Conservation (phyloP, 1,284 basidiomycete species). For the Ustilago trichophora region DNA sequence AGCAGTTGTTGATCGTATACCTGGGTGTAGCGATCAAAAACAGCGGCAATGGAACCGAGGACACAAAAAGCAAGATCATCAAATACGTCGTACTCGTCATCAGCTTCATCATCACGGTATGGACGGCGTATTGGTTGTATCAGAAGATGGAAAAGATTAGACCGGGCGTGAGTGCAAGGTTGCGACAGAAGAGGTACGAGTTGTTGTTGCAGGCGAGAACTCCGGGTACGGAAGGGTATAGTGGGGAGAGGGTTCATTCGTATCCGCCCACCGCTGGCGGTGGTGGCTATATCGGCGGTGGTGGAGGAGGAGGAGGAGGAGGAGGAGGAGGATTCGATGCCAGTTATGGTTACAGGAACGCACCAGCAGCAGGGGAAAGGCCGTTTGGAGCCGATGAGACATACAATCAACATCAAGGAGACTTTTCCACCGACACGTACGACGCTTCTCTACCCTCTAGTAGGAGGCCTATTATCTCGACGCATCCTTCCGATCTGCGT, state of each 20-base stretch:
- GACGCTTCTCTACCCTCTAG: not conserved
- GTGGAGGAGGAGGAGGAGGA: no score
- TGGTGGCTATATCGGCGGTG: not conserved
- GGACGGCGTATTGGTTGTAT: slow-evolving; percentile 85
- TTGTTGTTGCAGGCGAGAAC: slow-evolving; percentile 42
- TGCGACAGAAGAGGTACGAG: slow-evolving; percentile 75
- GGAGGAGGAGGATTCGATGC: no score
- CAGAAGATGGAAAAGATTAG: slow-evolving; percentile 79
- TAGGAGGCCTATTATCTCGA: no score
- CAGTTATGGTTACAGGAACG: no score
- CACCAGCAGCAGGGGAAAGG: not conserved
- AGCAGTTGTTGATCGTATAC: slow-evolving; percentile 69
- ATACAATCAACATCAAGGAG: slow-evolving; percentile 5
- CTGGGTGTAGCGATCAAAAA: slow-evolving; percentile 62
- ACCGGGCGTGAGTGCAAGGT: slow-evolving; percentile 71
- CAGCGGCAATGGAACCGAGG: slow-evolving; percentile 42
- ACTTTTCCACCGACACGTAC: slow-evolving; percentile 17
- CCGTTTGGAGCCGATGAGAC: slow-evolving; percentile 6
- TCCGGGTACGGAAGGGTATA: slow-evolving; percentile 23
- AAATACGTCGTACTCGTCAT: slow-evolving; percentile 63
- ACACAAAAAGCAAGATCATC: slow-evolving; percentile 59
- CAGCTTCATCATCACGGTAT: slow-evolving; percentile 74
- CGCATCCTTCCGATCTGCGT: not conserved
- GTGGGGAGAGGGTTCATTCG: slow-evolving; percentile 3
- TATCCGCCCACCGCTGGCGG: slow-evolving; percentile 7